A percentile compares a stretch with the other conserved stretches of the same genome.
These are phyloP conservation scores for Crithidia brevicula DNA, from an alignment of 208 protist species.

Conservation along the genomic window DNA sequence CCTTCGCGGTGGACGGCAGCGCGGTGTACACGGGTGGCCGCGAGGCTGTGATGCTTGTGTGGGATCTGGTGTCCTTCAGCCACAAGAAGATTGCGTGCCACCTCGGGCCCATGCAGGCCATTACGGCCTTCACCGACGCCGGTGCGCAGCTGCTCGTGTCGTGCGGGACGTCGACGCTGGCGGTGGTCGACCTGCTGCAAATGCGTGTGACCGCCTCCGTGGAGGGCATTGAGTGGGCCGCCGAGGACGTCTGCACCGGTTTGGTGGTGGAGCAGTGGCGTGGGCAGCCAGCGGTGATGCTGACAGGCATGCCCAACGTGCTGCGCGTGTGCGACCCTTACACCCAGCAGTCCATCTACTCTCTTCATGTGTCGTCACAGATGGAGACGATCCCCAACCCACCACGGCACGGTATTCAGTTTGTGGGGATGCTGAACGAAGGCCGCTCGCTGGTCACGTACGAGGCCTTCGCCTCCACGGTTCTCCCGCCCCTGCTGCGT, in stretches of 20 bases:
- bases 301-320: slow-evolving; percentile 81
- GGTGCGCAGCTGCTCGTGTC: slow-evolving; percentile 64
- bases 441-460: slow-evolving; percentile 81
- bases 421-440: slow-evolving; percentile 70
- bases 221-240: slow-evolving; percentile 86
- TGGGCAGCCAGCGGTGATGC: slow-evolving; percentile 73
- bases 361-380: slow-evolving; percentile 86
- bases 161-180: slow-evolving; percentile 72
- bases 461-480: slow-evolving; percentile 66
- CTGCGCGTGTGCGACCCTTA: slow-evolving; percentile 85
- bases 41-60: slow-evolving; percentile 75
- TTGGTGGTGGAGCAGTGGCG: slow-evolving; percentile 78
- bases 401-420: slow-evolving; percentile 79
- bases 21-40: slow-evolving; percentile 74
- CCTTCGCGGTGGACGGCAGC: slow-evolving; percentile 76
- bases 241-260: slow-evolving; percentile 63
- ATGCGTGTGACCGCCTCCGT: slow-evolving; percentile 58
- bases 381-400: slow-evolving; percentile 79
- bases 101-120: slow-evolving; percentile 42
- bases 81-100: slow-evolving; percentile 34
- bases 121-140: slow-evolving; percentile 34
- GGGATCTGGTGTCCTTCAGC: slow-evolving; percentile 65
- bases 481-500: slow-evolving; percentile 69
- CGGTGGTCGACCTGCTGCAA: slow-evolving; percentile 67
- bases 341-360: slow-evolving; percentile 88